A percentile compares a stretch with the other conserved stretches of the same genome.
Conservation (phyloP, 495 filamentous ascomycete species). For the Aspergillus nanangensis region DNA sequence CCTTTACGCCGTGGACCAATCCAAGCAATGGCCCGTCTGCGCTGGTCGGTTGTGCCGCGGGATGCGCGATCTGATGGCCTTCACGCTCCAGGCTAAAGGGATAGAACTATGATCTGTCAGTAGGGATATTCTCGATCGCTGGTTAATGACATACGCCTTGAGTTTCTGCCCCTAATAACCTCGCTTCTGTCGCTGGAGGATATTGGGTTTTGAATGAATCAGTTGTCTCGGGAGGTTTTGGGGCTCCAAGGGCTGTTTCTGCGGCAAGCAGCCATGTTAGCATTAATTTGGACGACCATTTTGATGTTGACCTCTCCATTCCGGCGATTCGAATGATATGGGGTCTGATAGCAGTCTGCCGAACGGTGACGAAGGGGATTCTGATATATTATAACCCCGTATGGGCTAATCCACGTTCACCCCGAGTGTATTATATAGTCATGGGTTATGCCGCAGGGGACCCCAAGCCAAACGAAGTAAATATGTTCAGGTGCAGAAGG, state of each 20-base stretch:
- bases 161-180: conserved; percentile 21
- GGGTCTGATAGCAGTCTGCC: no score
- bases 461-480: no score
- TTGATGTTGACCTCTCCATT: conserved; percentile 15
- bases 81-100: conserved; percentile 35
- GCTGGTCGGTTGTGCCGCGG: conserved; percentile 22
- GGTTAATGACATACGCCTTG: conserved; percentile 25
- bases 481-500: no score
- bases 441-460: no score
- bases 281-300: conserved; percentile 21
- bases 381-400: no score
- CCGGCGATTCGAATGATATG: no score
- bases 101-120: conserved; percentile 27
- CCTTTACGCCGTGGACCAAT: no score
- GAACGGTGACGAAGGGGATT: no score
- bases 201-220: conserved; percentile 33
- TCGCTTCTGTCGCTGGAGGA: conserved; percentile 24
- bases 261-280: conserved; percentile 36
- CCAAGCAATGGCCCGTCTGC: conserved; percentile 5
- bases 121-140: not conserved
- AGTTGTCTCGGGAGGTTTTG: conserved; percentile 17
- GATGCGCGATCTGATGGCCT: conserved; percentile 34
- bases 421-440: no score
- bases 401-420: no score
- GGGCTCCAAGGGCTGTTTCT: conserved; percentile 23